A percentile compares a stretch with the other conserved stretches of the same genome.
Conservation (phyloP, 257 asterid genomes). For the Nicotiana obtusifolia region DNA sequence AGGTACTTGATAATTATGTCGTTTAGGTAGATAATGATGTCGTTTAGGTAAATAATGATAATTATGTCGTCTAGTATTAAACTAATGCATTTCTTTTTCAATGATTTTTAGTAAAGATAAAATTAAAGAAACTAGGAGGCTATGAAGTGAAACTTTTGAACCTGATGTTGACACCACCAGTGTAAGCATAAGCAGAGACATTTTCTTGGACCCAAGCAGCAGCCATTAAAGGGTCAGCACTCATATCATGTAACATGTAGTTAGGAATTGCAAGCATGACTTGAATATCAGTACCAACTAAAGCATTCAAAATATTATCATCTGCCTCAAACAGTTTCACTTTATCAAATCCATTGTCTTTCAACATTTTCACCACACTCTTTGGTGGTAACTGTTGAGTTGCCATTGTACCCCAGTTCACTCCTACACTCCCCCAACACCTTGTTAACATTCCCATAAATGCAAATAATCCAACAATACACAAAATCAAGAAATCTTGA, state of each 20-base stretch:
- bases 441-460: not conserved
- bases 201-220: slow-evolving; percentile 27
- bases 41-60: too few relatives aligned
- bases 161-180: slow-evolving; percentile 32
- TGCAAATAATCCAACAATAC: not conserved
- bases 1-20: too few relatives aligned
- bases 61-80: too few relatives aligned
- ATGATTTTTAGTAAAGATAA: too few relatives aligned
- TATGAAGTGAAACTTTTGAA: not conserved
- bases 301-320: slow-evolving; percentile 28
- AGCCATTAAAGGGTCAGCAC: slow-evolving; percentile 19
- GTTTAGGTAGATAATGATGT: too few relatives aligned
- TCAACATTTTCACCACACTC: slow-evolving; percentile 29
- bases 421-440: slow-evolving; percentile 20
- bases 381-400: slow-evolving; percentile 28
- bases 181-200: slow-evolving; percentile 19
- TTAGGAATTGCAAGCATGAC: slow-evolving; percentile 41
- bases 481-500: not conserved
- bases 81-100: too few relatives aligned
- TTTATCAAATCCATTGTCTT: slow-evolving; percentile 29
- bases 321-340: slow-evolving; percentile 37
- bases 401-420: slow-evolving; percentile 46
- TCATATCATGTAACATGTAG: slow-evolving; percentile 22
- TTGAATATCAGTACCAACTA: slow-evolving; percentile 27
- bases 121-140: too few relatives aligned